Evolutionary conservation across 331 rosid genomes (phyloP), one percentile per base, ranked within the genome.

Genomic region (Quercus lobata): DNA sequence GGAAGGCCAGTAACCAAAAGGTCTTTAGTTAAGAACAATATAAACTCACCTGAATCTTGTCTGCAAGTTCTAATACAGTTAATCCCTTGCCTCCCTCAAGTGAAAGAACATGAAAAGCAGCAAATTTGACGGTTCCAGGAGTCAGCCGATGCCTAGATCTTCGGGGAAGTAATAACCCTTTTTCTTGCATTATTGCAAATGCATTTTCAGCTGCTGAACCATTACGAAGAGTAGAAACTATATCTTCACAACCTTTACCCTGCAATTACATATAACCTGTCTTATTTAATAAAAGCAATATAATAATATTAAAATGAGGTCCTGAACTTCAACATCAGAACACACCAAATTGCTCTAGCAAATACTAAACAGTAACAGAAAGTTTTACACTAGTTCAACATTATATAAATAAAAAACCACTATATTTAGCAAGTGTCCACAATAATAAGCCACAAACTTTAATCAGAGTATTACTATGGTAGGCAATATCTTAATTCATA

Each of bases 151-250:
- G 99, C 85, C 99, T 96, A 54, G 97, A 91, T 88, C 89, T 90
- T 76, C 97, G 92, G 61, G 96, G 98, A 75, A 85, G 92, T 80
- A 96, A 85, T 73, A 96, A 88, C 73, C 99, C 99, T 84, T 86
- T 96, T 84, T 96, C 99, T 84, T 84, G 99, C 98, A 96, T 96
- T 71, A 91, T 76, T 60, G 93, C 85, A 82, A 96, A 91, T 21
- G 99, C 99, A 86, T 82, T 96, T 88, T 80, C 96, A 84, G 99
- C 99, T 69, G 99, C 99, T 52, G 98, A 90, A 75, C 99, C 99
- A 87, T 85, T 91, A 74, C 97, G 97, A 27, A 96, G 91, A 69
- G 96, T 96, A 84, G 98, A 93, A 80, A 96, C 88, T 49, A 87
- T 82, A 84, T 96, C 99, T 87, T 87, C 93, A 74, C 94, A 82